Evolutionary conservation across 1,284 basidiomycete species (phyloP).

Genomic region (Malassezia dermatis): DNA sequence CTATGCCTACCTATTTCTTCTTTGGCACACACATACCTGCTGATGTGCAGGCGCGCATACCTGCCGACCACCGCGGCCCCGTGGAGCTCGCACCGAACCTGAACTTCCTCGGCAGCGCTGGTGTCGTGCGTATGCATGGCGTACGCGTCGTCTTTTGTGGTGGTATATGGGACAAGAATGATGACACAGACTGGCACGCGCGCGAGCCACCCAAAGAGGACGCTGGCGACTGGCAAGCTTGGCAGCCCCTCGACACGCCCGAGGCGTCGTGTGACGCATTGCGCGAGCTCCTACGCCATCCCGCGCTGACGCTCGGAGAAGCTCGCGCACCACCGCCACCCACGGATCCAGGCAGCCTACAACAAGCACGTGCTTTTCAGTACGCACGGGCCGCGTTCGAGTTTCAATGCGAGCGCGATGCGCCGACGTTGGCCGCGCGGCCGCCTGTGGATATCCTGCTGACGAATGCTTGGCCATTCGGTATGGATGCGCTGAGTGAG

Average conservation of each 20-base stretch:
- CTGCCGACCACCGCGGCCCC: not conserved
- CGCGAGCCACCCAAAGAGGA: not conserved
- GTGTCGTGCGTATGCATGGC: conserved; percentile 18
- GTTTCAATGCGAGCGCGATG: conserved; percentile 7
- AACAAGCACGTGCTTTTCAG: conserved; percentile 4
- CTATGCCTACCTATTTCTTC: conserved; percentile 84
- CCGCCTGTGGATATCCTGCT: conserved; percentile 38
- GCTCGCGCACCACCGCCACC: not conserved
- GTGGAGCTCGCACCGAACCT: conserved; percentile 22
- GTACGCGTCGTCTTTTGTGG: conserved; percentile 29
- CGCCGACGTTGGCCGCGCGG: conserved; percentile 7
- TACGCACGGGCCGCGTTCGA: conserved; percentile 12
- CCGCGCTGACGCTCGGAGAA: conserved; percentile 8
- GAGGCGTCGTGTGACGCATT: not conserved
- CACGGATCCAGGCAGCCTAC: conserved; percentile 25
- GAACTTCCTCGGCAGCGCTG: conserved; percentile 27
- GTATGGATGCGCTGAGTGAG: conserved; percentile 25
- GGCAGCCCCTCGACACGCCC: conserved; percentile 1
- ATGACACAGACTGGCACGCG: not conserved
- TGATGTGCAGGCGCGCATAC: not conserved
- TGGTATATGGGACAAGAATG: conserved; percentile 12
- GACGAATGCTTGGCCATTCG: conserved; percentile 33
- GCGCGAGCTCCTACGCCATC: conserved; percentile 8
- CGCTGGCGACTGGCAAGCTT: not conserved
- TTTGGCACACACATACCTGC: conserved; percentile 54